Evolutionary conservation across 495 filamentous ascomycete species (phyloP), one percentile per base, ranked within the genome.

Genomic region (Penicillium flavigenum): DNA sequence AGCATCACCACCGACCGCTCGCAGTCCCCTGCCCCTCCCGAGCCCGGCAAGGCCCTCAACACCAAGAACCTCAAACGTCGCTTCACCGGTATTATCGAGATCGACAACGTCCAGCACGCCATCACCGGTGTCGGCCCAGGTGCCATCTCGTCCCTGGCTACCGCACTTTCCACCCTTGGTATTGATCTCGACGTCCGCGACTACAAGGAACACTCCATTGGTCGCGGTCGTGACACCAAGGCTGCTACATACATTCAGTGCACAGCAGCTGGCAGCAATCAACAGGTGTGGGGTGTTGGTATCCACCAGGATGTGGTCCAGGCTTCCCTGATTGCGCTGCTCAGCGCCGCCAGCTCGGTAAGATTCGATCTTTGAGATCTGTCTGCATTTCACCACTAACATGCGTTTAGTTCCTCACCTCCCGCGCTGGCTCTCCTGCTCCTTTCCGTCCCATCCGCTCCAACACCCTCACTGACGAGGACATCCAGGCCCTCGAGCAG

Each of bases 181-280:
- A 86, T 98, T 43, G 88, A 96, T 63, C 79, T 98, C 4, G 92
- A 98, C 68, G 93, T 98, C 51, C 83, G 83, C 47, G 90, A 96
- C 68, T 98, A 98, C 73, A 97, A 96, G 75, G 95, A 97, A 70
- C 95, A 98, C 74, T 88, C 91, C 26, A 90, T 98, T 62, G 91
- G 91, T 54, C 75, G 79, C 11, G 88, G 90, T 45, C 81, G 81
- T 52, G 86, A 91, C 48, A 88, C 89, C 62, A 96, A 94, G 79
- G 93, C 92, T 39, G 93, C 90, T 16, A 92, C 91, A 12, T 98
- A 92, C 63, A 96, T 98, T 57, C 89, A 98, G 72, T 96, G 91
- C 71, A 88, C 84, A 41, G 83, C 88, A 38, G 75, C 84, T n/a
- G 85, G 85, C 17, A 84, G 78, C 44, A 78, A 79, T 31, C 76